Evolutionary conservation across 495 filamentous ascomycete species (phyloP).

Genomic region (Aspergillus indologenus): DNA sequence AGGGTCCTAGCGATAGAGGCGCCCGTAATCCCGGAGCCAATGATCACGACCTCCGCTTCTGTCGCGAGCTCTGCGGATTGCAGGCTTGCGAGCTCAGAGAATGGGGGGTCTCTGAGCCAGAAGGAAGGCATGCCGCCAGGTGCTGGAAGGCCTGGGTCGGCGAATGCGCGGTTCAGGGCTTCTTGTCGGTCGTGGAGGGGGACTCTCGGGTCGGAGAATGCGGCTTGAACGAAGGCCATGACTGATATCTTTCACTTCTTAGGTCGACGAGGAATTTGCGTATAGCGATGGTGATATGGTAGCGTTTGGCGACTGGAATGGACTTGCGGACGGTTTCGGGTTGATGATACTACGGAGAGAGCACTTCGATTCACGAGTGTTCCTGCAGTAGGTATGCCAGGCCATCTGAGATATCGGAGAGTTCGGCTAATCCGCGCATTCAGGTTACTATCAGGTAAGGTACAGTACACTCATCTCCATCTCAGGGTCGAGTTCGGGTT

Average conservation of each 20-base stretch:
- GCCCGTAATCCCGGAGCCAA: constrained; percentile 71
- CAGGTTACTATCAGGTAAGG: no score
- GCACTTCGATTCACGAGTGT: neutral
- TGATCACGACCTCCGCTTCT: constrained; percentile 60
- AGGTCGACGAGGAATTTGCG: no score
- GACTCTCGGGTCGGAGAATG: constrained; percentile 18
- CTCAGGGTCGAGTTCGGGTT: neutral
- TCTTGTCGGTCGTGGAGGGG: constrained; percentile 19
- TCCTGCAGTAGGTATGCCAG: no score
- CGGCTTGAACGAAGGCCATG: constrained; percentile 24
- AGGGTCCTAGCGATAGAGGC: constrained; percentile 64
- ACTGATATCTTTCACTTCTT: no score
- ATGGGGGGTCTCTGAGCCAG: constrained; percentile 60
- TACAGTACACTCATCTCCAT: no score
- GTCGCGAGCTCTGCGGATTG: constrained; percentile 59
- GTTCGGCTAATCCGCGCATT: no score
- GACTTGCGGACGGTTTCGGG: no score
- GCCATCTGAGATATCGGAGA: no score
- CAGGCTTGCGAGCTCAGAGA: constrained; percentile 53
- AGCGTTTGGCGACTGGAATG: no score
- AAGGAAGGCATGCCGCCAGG: constrained; percentile 62
- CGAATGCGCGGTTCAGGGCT: constrained; percentile 24
- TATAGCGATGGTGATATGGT: no score
- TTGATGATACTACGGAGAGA: neutral
- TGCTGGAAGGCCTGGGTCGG: constrained; percentile 34